phyloP scores from a whole-genome alignment of 768 basidiomycete genomes.

The Floccularia luteovirens region DNA sequence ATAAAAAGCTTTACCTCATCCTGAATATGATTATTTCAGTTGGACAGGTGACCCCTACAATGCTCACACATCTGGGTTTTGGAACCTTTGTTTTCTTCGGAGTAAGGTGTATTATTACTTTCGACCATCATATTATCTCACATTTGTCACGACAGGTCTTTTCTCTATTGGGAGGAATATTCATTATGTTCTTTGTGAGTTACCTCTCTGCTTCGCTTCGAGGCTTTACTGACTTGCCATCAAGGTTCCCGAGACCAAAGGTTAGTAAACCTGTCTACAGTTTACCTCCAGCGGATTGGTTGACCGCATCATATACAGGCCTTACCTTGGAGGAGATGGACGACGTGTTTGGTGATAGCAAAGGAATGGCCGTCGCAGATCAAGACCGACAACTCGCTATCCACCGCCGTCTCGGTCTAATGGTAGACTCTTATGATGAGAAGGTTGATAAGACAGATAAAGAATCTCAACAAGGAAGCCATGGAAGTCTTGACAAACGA shows the following conservation, averaged over 20 bases:
- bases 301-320: constrained; percentile 15
- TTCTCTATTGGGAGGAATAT: constrained; percentile 60
- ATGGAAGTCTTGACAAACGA: too few relatives aligned
- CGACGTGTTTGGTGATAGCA: constrained; percentile 56
- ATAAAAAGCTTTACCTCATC: neutral
- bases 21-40: constrained; percentile 25
- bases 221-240: constrained; percentile 1
- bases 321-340: constrained; percentile 77
- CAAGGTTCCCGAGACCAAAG: constrained; percentile 69
- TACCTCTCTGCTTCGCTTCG: neutral
- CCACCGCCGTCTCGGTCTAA: constrained; percentile 56
- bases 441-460: neutral
- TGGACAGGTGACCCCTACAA: constrained; percentile 64
- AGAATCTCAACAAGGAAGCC: neutral
- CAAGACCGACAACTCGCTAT: constrained; percentile 39
- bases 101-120: constrained; percentile 21
- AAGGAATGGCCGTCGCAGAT: constrained; percentile 50
- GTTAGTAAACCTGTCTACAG: constrained; percentile 16
- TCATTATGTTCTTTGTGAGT: constrained; percentile 58
- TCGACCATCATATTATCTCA: constrained; percentile 2
- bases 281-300: neutral
- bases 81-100: constrained; percentile 79
- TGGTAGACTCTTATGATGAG: constrained; percentile 13
- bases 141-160: constrained; percentile 50
- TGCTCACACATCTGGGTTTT: constrained; percentile 56